These are phyloP conservation scores for Golubevia pallescens DNA, from an alignment of 1,284 basidiomycete genomes.

Conservation along the genomic window DNA sequence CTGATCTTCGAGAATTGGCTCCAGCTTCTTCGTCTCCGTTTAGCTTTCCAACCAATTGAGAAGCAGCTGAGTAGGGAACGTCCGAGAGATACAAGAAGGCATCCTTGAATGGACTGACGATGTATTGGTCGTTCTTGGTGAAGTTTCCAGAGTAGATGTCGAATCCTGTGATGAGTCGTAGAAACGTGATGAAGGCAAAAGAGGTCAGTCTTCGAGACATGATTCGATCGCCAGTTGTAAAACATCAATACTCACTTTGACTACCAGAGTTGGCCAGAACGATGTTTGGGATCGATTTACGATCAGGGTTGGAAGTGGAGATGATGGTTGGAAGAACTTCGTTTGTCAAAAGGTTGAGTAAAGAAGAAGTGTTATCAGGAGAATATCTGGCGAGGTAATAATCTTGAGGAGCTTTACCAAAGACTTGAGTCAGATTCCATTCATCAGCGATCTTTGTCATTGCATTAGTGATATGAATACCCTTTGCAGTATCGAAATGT, in stretches of 20 bases:
- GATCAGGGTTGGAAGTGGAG: constrained; percentile 33
- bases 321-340: constrained; percentile 54
- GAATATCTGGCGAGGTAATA: constrained; percentile 54
- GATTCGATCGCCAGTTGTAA: neutral
- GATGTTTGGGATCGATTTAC: constrained; percentile 30
- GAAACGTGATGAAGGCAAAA: neutral
- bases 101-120: constrained; percentile 54
- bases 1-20: constrained; percentile 19
- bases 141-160: constrained; percentile 53
- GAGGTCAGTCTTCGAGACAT: neutral
- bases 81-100: constrained; percentile 47
- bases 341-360: constrained; percentile 42
- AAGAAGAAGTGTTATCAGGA: constrained; percentile 30
- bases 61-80: constrained; percentile 45
- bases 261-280: constrained; percentile 56
- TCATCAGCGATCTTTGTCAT: constrained; percentile 31
- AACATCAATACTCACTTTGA: constrained; percentile 20
- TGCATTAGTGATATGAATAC: constrained; percentile 46
- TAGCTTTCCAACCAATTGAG: constrained; percentile 29
- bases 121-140: constrained; percentile 57
- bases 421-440: constrained; percentile 51
- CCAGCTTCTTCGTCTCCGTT: constrained; percentile 28
- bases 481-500: constrained; percentile 46
- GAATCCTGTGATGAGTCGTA: constrained; percentile 14
- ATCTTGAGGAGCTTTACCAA: constrained; percentile 52